Base-by-base conservation (phyloP, 2,329 filamentous ascomycete species). In the Curvularia sp. region DNA sequence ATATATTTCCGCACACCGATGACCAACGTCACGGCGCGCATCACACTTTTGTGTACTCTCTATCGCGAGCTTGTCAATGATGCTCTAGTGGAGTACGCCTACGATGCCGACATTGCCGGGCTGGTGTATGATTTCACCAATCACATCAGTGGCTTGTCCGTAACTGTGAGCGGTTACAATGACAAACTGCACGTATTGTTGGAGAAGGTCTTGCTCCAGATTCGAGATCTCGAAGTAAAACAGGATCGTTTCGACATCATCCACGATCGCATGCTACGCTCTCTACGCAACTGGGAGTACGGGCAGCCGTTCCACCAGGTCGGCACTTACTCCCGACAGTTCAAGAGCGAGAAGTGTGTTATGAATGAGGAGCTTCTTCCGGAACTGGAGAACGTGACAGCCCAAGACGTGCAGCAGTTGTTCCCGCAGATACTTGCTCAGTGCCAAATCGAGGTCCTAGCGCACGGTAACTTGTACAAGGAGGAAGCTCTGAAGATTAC, bases 31-130 rank as follows among this genome's bases (percentile, higher is more conserved):
- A 93, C 91, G 4, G 90, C 93, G 1, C 88, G 90, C 55, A 93
- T 90, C 61, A 83, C 86, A 30, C 87, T 96, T 59, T 92, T 95
- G 72, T 86, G 90, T 2, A 87, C 87, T 56, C 78, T 99, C 5
- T 97, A 92, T 74, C 89, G 90, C 2, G 91, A 95, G 65, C 82
- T 98, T 18, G 92, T 99, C 15, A 86, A 90, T 53, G 95, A 99
- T 78, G 91, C 91, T 1, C 79, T 99, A 25, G 91, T 91, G 53
- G 93, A 97, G 74, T 98, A 97, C 76, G 91, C 93, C 0, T 99
- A 99, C 71, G 94, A 97, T 76, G 95, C 95, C 0, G 93, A 98
- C 71, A 85, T 99, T 58, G 92, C 95, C 7, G 95, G 95, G 0
- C 78, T 99, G 43, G 86, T 91, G 60, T 98, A 98, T 74, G 87